Evolutionary conservation across 345 rosid genomes (phyloP).

Genomic region (Physaria fendleri): DNA sequence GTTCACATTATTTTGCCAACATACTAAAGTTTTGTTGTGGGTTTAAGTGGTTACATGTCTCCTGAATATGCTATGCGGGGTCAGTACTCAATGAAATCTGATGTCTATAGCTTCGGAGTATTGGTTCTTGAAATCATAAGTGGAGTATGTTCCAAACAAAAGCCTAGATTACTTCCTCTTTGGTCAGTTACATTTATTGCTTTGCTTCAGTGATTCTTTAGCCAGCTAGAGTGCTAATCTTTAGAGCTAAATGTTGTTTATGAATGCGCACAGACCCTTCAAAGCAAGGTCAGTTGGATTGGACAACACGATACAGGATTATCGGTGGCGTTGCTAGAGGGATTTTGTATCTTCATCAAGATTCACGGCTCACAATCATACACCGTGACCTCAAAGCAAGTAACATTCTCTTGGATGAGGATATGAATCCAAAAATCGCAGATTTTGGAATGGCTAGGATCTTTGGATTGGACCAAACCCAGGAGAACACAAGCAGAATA

Average conservation of each 20-base stretch:
- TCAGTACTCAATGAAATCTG: too few relatives aligned
- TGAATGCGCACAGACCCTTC: conserved; percentile 22
- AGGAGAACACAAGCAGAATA: conserved; percentile 37
- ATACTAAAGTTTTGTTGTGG: too few relatives aligned
- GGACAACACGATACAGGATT: conserved; percentile 39
- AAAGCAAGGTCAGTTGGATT: conserved; percentile 30
- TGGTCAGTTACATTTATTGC: not conserved
- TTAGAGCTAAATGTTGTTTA: not conserved
- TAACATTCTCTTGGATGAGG: conserved; percentile 44
- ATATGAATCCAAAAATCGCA: conserved; percentile 53
- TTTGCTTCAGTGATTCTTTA: not conserved
- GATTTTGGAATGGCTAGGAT: conserved; percentile 65
- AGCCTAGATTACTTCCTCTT: conserved; percentile 20
- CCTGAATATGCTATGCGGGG: too few relatives aligned
- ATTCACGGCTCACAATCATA: conserved; percentile 47
- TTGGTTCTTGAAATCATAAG: too few relatives aligned
- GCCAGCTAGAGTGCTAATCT: not conserved
- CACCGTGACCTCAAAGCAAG: conserved; percentile 63
- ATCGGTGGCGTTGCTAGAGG: conserved; percentile 43
- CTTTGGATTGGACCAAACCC: conserved; percentile 31
- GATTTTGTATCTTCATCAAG: conserved; percentile 35
- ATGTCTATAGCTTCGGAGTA: too few relatives aligned
- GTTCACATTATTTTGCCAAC: too few relatives aligned
- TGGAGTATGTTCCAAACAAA: conserved; percentile 13
- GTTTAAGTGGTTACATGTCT: too few relatives aligned